Percentiles rank a stretch among this genome's conserved stretches.
phyloP scores from a whole-genome alignment of 306 rosid genomes.

The Cucumis melo region DNA sequence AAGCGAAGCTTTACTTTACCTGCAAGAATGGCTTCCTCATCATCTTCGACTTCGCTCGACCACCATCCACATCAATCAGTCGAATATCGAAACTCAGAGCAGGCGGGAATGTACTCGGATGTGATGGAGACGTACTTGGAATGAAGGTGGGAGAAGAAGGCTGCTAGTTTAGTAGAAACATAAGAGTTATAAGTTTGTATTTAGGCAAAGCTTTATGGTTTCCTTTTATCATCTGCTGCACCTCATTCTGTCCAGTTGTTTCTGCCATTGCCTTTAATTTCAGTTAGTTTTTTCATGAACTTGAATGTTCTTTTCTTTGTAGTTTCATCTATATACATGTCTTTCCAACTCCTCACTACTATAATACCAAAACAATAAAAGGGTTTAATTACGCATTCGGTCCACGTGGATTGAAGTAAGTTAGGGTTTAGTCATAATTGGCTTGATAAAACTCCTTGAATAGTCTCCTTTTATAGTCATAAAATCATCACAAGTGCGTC shows the following conservation, averaged over 20 bases:
- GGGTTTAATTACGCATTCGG: too few relatives aligned
- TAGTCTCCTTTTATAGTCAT: too few relatives aligned
- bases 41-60: conserved; percentile 77
- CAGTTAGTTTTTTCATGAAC: not conserved
- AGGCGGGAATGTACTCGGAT: conserved; percentile 63
- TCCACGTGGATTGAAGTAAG: too few relatives aligned
- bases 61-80: conserved; percentile 46
- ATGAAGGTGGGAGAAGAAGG: conserved; percentile 22
- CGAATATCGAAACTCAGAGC: conserved; percentile 55
- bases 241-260: not conserved
- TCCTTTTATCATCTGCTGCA: conserved; percentile 12
- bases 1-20: conserved; percentile 79
- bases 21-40: conserved; percentile 65
- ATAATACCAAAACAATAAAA: not conserved
- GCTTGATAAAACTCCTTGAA: too few relatives aligned
- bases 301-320: not conserved
- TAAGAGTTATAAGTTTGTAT: conserved; percentile 20
- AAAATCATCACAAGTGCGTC: too few relatives aligned
- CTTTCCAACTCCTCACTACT: not conserved
- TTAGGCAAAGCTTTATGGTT: conserved; percentile 42
- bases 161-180: conserved; percentile 17
- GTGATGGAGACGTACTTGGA: conserved; percentile 88
- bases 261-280: not conserved
- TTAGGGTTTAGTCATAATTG: too few relatives aligned
- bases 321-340: not conserved